These are phyloP conservation scores for Chlamydomonas urium DNA, from an alignment of 139 green algal species.

Conservation along the genomic window DNA sequence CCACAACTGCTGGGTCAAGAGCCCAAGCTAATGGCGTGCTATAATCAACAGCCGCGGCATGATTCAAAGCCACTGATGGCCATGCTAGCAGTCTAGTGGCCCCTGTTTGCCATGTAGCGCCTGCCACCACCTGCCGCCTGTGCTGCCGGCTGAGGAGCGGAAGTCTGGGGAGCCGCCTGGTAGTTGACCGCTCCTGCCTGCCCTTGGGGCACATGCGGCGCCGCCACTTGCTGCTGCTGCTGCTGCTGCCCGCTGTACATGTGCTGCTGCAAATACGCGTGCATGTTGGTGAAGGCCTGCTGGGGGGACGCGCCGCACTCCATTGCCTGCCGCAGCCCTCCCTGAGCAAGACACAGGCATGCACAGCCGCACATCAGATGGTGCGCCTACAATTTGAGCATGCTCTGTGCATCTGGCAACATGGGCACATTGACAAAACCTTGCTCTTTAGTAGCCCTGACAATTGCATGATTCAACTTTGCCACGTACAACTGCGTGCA, in stretches of 20 bases:
- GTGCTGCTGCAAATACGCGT: constrained; percentile 14
- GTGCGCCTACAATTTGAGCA: neutral
- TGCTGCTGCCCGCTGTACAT: neutral
- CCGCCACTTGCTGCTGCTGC: constrained; percentile 3
- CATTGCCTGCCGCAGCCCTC: constrained; percentile 13
- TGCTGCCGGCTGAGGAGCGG: too few species aligned
- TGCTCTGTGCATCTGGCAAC: neutral
- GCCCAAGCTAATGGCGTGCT: too few species aligned
- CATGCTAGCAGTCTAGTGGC: too few species aligned
- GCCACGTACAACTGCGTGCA: neutral
- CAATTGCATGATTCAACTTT: neutral
- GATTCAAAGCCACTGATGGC: too few species aligned
- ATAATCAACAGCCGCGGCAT: too few species aligned
- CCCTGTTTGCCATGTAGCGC: too few species aligned
- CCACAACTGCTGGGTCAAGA: too few species aligned
- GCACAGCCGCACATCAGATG: neutral
- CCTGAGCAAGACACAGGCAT: neutral
- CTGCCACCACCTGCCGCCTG: too few species aligned
- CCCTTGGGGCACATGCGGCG: too few species aligned
- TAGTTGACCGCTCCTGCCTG: too few species aligned
- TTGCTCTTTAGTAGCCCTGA: neutral
- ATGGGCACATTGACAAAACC: neutral
- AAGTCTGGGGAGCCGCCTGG: too few species aligned
- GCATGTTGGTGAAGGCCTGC: constrained; percentile 11
- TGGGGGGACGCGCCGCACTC: neutral